A percentile compares a stretch with the other conserved stretches of the same genome.
Evolutionary conservation across 2,329 filamentous ascomycete species (phyloP).

Genomic region (Periconia sp.): DNA sequence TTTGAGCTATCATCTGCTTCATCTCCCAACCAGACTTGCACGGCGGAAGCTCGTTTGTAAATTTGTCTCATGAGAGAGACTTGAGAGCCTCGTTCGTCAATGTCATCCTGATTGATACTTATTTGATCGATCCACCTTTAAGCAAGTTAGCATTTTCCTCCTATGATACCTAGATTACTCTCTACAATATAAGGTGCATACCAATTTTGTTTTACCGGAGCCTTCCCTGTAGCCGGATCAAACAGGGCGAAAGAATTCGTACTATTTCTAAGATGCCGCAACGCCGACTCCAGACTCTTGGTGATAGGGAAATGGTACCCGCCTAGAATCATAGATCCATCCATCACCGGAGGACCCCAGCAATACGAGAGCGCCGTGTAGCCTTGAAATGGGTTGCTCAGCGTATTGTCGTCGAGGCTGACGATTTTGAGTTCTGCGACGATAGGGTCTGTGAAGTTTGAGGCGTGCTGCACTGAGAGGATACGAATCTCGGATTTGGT

Average conservation of each 20-base stretch:
- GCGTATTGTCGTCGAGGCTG: constrained; percentile 3
- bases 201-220: too few relatives aligned
- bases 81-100: constrained; percentile 11
- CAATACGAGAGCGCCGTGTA: constrained; percentile 3
- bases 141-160: neutral
- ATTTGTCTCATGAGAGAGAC: constrained; percentile 16
- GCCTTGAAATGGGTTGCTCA: neutral
- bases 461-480: neutral
- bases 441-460: constrained; percentile 3
- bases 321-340: neutral
- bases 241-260: neutral
- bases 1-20: constrained; percentile 12
- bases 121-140: constrained; percentile 10
- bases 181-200: too few relatives aligned
- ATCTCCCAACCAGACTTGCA: constrained; percentile 19
- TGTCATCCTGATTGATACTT: constrained; percentile 13
- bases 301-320: constrained; percentile 3
- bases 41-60: constrained; percentile 9
- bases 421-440: neutral
- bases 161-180: too few relatives aligned
- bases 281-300: constrained; percentile 4
- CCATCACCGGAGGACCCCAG: constrained; percentile 1
- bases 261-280: constrained; percentile 3
- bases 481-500: constrained; percentile 2
- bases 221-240: neutral